Evolutionary conservation across 805 yeast genomes (phyloP), one percentile per base, ranked within the genome.

Genomic region (Sugiyamaella mastotermitis): DNA sequence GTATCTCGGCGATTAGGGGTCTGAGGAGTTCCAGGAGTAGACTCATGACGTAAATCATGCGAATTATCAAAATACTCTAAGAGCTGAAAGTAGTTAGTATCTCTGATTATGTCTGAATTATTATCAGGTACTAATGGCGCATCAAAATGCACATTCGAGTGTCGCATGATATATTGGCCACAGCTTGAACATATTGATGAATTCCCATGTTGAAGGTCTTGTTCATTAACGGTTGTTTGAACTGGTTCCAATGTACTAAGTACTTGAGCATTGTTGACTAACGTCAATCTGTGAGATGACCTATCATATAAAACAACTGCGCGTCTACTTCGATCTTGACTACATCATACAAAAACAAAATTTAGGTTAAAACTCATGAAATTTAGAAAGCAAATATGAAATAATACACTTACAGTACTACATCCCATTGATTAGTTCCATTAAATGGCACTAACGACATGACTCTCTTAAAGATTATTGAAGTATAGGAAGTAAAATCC

Each of bases 301-400:
- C 31, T 15, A 32, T 48, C 46, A 22, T 38, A 47, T 28, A 48
- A 23, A 3, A 48, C 52, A 16, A 48, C 31, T 7, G 52, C 48
- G 7, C 38, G 39, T 18, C 43, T 17, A 8, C 40, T 10, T 14
- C 28, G 20, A 32, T 47, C 48, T 7, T 43, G 46, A 13, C n/a
- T n/a, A n/a, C n/a, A n/a, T n/a, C n/a, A n/a, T n/a, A n/a, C n/a
- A n/a, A n/a, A n/a, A n/a, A n/a, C n/a, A n/a, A n/a, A n/a, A n/a
- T n/a, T n/a, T n/a, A n/a, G n/a, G n/a, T n/a, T n/a, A n/a, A n/a
- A n/a, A n/a, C n/a, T n/a, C n/a, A n/a, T n/a, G n/a, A n/a, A n/a
- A n/a, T n/a, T n/a, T n/a, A n/a, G n/a, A n/a, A n/a, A n/a, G n/a
- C n/a, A n/a, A n/a, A n/a, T n/a, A n/a, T n/a, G n/a, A n/a, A n/a